phyloP scores from a whole-genome alignment of 176 grass and related monocot species.

The Miscanthus lutarioriparius region DNA sequence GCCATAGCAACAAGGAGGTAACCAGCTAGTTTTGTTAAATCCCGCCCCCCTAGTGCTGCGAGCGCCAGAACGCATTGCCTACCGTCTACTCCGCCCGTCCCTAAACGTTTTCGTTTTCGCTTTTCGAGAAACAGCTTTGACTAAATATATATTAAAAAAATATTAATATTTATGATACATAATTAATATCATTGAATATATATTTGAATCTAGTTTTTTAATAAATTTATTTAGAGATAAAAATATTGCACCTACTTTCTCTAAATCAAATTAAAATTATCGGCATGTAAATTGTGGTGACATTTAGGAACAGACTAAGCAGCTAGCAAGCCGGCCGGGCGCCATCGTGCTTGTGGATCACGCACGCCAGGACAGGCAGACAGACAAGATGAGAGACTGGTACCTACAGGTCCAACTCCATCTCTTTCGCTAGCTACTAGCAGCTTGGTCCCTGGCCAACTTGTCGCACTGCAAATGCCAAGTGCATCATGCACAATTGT shows the following conservation, averaged over 20 bases:
- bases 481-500: background rate
- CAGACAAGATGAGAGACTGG: background rate
- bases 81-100: too few relatives aligned
- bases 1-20: conserved; percentile 6
- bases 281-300: too few relatives aligned
- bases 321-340: background rate
- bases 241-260: too few relatives aligned
- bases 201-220: too few relatives aligned
- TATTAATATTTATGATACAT: too few relatives aligned
- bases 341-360: background rate
- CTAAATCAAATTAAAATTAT: too few relatives aligned
- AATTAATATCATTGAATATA: too few relatives aligned
- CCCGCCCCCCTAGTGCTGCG: background rate
- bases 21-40: background rate
- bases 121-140: too few relatives aligned
- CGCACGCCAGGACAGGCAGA: background rate
- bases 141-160: too few relatives aligned
- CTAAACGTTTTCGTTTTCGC: too few relatives aligned
- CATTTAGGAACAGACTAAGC: too few relatives aligned
- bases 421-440: background rate
- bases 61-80: conserved; percentile 41
- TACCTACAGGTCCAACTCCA: background rate
- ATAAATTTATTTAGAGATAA: too few relatives aligned
- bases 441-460: background rate
- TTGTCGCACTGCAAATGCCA: background rate